Percentiles rank a stretch among this genome's conserved stretches.
Evolutionary conservation across 2,329 filamentous ascomycete species (phyloP).

Genomic region (Calonectria pseudoturangicola): DNA sequence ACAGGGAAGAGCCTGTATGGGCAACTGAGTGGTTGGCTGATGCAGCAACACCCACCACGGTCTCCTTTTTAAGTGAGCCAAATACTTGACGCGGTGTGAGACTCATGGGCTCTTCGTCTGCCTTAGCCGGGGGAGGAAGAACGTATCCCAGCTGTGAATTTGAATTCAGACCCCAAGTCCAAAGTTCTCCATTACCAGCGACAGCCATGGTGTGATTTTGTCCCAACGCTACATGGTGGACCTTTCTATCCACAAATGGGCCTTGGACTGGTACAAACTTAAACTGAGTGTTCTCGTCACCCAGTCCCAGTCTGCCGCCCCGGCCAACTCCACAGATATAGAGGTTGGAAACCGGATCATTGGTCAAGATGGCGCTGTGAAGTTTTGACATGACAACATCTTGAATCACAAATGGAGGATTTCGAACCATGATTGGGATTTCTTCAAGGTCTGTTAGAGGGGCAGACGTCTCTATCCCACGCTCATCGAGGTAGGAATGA

Average conservation of each 20-base stretch:
- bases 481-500: constrained; percentile 76
- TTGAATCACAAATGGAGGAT: constrained; percentile 83
- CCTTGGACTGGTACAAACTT: constrained; percentile 88
- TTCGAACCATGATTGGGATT: constrained; percentile 83
- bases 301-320: constrained; percentile 90
- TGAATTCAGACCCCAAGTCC: constrained; percentile 94
- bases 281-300: constrained; percentile 92
- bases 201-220: constrained; percentile 94
- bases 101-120: constrained; percentile 90
- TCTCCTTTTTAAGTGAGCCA: constrained; percentile 91
- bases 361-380: constrained; percentile 91
- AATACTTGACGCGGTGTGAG: constrained; percentile 90
- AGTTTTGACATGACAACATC: constrained; percentile 93
- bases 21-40: constrained; percentile 95
- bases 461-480: constrained; percentile 58
- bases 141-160: constrained; percentile 91
- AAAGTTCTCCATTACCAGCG: constrained; percentile 90
- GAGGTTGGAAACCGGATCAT: constrained; percentile 90
- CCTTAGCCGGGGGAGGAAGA: constrained; percentile 78
- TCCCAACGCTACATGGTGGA: constrained; percentile 87
- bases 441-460: constrained; percentile 64
- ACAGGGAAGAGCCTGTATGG: constrained; percentile 87
- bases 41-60: constrained; percentile 87
- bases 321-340: constrained; percentile 95
- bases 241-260: constrained; percentile 83